Evolutionary conservation across 1,284 basidiomycete species (phyloP).

Genomic region (Puccinia triticina): DNA sequence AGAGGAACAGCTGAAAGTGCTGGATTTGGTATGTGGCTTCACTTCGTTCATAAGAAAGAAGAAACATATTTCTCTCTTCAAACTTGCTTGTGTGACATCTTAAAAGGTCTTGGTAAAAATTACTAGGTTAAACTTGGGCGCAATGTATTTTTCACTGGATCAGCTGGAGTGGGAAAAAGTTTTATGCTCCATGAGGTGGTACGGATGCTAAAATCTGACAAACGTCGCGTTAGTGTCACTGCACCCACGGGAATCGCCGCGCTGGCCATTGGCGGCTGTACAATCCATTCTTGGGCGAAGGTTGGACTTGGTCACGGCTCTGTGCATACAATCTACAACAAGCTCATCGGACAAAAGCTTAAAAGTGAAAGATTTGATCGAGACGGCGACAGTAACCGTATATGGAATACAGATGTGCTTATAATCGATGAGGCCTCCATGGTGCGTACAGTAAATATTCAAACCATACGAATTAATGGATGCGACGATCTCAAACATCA

Average conservation of each 20-base stretch:
- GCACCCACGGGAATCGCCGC: constrained; percentile 46
- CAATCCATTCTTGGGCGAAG: constrained; percentile 45
- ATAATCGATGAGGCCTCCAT: constrained; percentile 49
- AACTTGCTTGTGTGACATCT: background rate
- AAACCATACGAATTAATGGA: background rate
- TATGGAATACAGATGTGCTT: constrained; percentile 46
- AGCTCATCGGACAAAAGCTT: background rate
- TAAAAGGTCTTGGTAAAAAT: background rate
- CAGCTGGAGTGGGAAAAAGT: constrained; percentile 50
- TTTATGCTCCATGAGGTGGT: constrained; percentile 47
- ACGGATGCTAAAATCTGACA: constrained; percentile 23
- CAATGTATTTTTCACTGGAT: constrained; percentile 51
- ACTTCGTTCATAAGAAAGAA: background rate
- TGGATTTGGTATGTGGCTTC: constrained; percentile 29
- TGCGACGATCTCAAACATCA: background rate
- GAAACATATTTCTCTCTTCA: background rate
- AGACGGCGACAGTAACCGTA: background rate
- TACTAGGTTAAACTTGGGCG: constrained; percentile 32
- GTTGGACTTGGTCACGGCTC: constrained; percentile 45
- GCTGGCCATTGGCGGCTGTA: constrained; percentile 41
- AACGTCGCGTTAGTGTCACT: constrained; percentile 28
- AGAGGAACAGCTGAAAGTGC: constrained; percentile 37
- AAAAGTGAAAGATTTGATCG: background rate
- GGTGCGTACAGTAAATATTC: constrained; percentile 21
- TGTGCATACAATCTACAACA: constrained; percentile 34